A percentile compares a stretch with the other conserved stretches of the same genome.
phyloP scores from a whole-genome alignment of 2,329 filamentous ascomycete species.

The Ilyonectria mors-panacis region DNA sequence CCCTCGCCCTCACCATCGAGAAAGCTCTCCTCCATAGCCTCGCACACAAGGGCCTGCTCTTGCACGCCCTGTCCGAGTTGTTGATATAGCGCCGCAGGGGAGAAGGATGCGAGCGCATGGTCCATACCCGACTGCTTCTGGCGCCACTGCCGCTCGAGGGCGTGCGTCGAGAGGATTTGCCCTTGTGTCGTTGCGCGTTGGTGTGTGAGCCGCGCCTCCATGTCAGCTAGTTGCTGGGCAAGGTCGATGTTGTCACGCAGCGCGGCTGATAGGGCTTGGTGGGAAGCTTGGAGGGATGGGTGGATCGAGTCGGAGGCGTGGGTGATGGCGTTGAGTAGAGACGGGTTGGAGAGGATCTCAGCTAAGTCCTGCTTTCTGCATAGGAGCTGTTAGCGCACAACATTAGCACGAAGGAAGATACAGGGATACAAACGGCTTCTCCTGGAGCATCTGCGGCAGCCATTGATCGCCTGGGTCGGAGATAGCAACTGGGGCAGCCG shows the following conservation, averaged over 20 bases:
- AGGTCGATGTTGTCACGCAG: conserved; percentile 81
- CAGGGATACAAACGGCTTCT: conserved; percentile 79
- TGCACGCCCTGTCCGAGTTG: conserved; percentile 81
- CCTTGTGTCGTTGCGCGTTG: conserved; percentile 82
- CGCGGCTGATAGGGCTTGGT: conserved; percentile 74
- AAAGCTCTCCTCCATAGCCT: conserved; percentile 93
- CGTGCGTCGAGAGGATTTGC: conserved; percentile 85
- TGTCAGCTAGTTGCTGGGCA: conserved; percentile 72
- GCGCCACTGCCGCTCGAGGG: conserved; percentile 92
- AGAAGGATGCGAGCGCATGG: conserved; percentile 84
- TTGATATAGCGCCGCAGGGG: conserved; percentile 89
- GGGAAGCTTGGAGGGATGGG: conserved; percentile 77
- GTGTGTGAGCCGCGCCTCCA: conserved; percentile 70
- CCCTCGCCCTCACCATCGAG: conserved; percentile 70
- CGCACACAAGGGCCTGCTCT: conserved; percentile 87
- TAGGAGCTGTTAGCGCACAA: conserved; percentile 27
- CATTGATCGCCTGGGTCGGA: conserved; percentile 79
- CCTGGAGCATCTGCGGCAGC: conserved; percentile 82
- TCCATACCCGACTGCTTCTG: conserved; percentile 93
- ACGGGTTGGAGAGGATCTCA: conserved; percentile 74
- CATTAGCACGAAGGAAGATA: conserved; percentile 44
- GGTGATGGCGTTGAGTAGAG: conserved; percentile 82
- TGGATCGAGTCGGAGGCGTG: conserved; percentile 78
- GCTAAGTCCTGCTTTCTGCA: conserved; percentile 84
- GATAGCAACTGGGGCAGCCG: conserved; percentile 54